These are phyloP conservation scores for Cryptococcus hybrid DNA, from an alignment of 1,284 basidiomycete species.

Conservation along the genomic window DNA sequence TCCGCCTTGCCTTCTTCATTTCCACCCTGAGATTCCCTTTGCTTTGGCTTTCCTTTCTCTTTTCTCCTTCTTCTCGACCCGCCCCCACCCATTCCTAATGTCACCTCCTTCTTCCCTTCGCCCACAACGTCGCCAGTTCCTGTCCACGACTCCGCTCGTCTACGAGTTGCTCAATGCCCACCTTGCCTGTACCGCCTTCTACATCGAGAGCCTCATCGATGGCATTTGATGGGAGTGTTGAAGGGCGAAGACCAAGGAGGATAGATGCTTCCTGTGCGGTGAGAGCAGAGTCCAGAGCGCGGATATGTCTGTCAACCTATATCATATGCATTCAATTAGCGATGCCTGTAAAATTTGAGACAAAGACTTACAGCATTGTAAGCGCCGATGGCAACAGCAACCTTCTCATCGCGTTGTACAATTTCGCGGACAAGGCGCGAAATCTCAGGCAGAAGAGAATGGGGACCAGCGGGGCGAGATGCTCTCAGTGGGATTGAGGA, in stretches of 20 bases:
- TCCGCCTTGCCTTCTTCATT: slow-evolving; percentile 8
- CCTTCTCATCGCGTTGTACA: slow-evolving; percentile 53
- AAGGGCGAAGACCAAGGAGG: slow-evolving; percentile 37
- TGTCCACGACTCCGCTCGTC: slow-evolving; percentile 4
- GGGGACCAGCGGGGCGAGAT: slow-evolving; percentile 1
- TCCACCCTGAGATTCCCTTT: slow-evolving; percentile 1
- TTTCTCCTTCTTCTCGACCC: slow-evolving; percentile 10
- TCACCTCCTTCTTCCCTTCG: slow-evolving; percentile 25
- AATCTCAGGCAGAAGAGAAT: slow-evolving; percentile 36
- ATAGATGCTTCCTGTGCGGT: slow-evolving; percentile 44
- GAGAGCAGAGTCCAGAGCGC: slow-evolving; percentile 53
- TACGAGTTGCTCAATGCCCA: background rate
- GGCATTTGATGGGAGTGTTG: slow-evolving; percentile 33
- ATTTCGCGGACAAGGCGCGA: slow-evolving; percentile 40
- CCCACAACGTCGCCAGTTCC: background rate
- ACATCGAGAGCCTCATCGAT: slow-evolving; percentile 19
- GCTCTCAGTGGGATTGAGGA: background rate
- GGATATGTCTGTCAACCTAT: slow-evolving; percentile 54
- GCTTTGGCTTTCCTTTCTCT: slow-evolving; percentile 5
- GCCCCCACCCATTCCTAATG: slow-evolving; percentile 26
- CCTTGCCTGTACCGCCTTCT: slow-evolving; percentile 5
- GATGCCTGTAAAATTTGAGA: background rate
- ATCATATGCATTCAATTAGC: background rate
- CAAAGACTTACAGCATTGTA: slow-evolving; percentile 49
- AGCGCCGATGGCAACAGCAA: slow-evolving; percentile 53